Percentiles rank a stretch among this genome's conserved stretches.
phyloP scores from a whole-genome alignment of 108 stramenopile genomes.

The Conticribra weissflogii region DNA sequence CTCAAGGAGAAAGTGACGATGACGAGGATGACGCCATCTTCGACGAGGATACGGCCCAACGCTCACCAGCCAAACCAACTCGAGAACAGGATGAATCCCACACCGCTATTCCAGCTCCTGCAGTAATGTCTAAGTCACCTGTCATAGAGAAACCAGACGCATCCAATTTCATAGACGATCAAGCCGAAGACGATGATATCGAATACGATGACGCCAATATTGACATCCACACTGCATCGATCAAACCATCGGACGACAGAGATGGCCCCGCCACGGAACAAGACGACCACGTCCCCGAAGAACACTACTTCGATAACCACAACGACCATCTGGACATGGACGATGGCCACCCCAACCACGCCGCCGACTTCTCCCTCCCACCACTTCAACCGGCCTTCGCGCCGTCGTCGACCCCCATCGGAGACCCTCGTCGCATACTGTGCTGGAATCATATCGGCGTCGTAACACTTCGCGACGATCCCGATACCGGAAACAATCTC shows the following conservation, averaged over 20 bases:
- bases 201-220: slow-evolving; percentile 7
- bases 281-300: slow-evolving; percentile 27
- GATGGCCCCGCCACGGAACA: slow-evolving; percentile 6
- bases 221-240: slow-evolving; percentile 8
- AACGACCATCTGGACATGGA: slow-evolving; percentile 22
- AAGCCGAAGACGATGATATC: slow-evolving; percentile 53
- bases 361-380: slow-evolving; percentile 15
- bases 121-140: too few relatives aligned
- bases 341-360: slow-evolving; percentile 3
- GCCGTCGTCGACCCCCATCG: slow-evolving; percentile 76
- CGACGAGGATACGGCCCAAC: slow-evolving; percentile 14
- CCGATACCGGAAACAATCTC: slow-evolving; percentile 49
- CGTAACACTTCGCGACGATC: slow-evolving; percentile 58
- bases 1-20: slow-evolving; percentile 47
- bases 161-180: slow-evolving; percentile 56
- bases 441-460: slow-evolving; percentile 89
- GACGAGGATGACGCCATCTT: slow-evolving; percentile 32
- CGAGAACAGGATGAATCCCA: not conserved
- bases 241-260: slow-evolving; percentile 14
- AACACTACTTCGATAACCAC: slow-evolving; percentile 40
- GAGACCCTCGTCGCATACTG: slow-evolving; percentile 69
- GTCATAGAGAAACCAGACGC: slow-evolving; percentile 22
- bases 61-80: not conserved
- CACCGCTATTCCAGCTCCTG: too few relatives aligned
- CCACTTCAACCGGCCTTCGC: slow-evolving; percentile 80